Evolutionary conservation across 1,284 basidiomycete genomes (phyloP).

Genomic region (Fomitopsis palustris): DNA sequence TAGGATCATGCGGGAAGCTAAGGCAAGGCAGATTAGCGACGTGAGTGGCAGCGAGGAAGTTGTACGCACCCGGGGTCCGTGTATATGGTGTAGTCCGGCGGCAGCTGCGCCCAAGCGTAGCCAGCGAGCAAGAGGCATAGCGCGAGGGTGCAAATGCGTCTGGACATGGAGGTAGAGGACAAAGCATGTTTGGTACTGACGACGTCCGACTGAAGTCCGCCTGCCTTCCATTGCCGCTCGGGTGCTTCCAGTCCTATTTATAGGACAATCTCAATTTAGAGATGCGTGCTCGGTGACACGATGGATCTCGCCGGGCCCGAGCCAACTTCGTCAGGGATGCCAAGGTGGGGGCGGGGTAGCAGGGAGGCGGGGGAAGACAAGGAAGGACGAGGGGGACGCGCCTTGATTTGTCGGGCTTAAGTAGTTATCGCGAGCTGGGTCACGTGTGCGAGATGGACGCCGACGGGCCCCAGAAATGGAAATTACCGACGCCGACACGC

Average conservation of each 20-base stretch:
- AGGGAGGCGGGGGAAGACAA: not conserved
- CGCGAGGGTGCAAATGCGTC: not conserved
- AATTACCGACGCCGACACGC: not conserved
- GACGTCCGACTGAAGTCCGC: not conserved
- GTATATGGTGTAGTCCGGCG: not conserved
- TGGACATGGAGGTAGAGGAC: not conserved
- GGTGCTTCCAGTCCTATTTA: not conserved
- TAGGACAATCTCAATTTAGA: not conserved
- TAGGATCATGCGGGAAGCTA: slow-evolving; percentile 55
- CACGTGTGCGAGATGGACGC: not conserved
- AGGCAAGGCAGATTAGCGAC: not conserved
- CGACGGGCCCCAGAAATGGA: not conserved
- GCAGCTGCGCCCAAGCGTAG: not conserved
- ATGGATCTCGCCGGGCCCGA: too few species aligned
- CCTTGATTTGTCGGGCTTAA: not conserved
- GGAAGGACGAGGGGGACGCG: not conserved
- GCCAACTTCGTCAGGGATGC: not conserved
- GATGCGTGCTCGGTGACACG: not conserved
- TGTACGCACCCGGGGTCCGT: not conserved
- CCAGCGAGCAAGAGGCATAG: not conserved
- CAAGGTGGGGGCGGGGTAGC: not conserved
- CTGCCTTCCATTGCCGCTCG: slow-evolving; percentile 1
- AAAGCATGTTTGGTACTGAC: not conserved
- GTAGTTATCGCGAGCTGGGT: not conserved
- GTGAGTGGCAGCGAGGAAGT: not conserved